Evolutionary conservation across 2,329 filamentous ascomycete genomes (phyloP).

Genomic region (Beauveria australis): DNA sequence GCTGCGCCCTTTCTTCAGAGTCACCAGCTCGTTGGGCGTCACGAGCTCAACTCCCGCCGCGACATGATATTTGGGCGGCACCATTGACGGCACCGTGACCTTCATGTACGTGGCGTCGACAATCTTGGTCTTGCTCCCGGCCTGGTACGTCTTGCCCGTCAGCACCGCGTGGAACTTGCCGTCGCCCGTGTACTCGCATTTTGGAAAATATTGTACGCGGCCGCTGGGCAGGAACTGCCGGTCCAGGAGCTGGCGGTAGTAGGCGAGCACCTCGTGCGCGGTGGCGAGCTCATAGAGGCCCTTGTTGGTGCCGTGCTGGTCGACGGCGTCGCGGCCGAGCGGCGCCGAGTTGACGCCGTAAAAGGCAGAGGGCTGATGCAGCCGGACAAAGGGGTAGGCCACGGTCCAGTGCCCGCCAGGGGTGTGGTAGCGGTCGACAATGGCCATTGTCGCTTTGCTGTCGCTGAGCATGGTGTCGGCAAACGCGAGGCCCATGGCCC

Average conservation of each 20-base stretch:
- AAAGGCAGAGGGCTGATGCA: slow-evolving; percentile 2
- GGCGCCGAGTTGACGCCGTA: slow-evolving; percentile 6
- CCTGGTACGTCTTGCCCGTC: not conserved
- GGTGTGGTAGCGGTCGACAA: slow-evolving; percentile 3
- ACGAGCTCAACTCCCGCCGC: not conserved
- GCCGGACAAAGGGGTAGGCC: slow-evolving; percentile 6
- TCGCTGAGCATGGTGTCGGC: slow-evolving; percentile 6
- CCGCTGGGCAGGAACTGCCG: not conserved
- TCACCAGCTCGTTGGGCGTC: slow-evolving; percentile 1
- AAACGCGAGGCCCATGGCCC: slow-evolving; percentile 6
- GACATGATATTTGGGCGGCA: not conserved
- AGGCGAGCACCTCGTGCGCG: slow-evolving; percentile 8
- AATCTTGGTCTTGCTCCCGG: not conserved
- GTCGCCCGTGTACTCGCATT: slow-evolving; percentile 6
- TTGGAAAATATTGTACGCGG: not conserved
- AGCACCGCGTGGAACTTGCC: not conserved
- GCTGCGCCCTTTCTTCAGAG: not conserved
- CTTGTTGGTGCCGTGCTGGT: slow-evolving; percentile 5
- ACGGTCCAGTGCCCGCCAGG: slow-evolving; percentile 9
- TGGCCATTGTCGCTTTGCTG: slow-evolving; percentile 2
- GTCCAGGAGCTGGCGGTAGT: slow-evolving; percentile 4
- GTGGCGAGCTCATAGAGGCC: slow-evolving; percentile 3
- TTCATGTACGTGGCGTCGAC: slow-evolving; percentile 7
- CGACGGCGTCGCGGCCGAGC: not conserved
- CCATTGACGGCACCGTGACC: not conserved